A percentile compares a stretch with the other conserved stretches of the same genome.
phyloP scores from a whole-genome alignment of 805 yeast species.

The Kodamaea jinghongensis region DNA sequence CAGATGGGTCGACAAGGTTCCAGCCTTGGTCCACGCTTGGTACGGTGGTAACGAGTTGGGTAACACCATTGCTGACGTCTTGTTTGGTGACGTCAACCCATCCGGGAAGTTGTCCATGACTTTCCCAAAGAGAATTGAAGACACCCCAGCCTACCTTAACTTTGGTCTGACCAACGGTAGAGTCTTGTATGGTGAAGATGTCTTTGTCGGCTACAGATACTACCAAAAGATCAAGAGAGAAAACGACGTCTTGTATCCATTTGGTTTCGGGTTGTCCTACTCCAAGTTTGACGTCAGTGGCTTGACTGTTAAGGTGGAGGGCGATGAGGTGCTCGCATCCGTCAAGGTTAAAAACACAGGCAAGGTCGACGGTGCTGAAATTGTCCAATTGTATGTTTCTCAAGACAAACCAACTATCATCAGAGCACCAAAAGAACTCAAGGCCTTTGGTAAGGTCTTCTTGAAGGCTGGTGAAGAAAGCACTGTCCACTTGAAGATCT shows the following conservation, averaged over 20 bases:
- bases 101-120: conserved; percentile 56
- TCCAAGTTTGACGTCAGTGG: conserved; percentile 44
- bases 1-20: conserved; percentile 46
- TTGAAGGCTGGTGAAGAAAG: conserved; percentile 43
- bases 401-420: conserved; percentile 35
- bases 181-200: conserved; percentile 61
- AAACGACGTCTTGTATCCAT: conserved; percentile 51
- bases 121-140: conserved; percentile 50
- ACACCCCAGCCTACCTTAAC: conserved; percentile 57
- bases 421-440: conserved; percentile 59
- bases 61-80: conserved; percentile 57
- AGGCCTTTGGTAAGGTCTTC: conserved; percentile 52
- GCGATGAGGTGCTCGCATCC: conserved; percentile 28
- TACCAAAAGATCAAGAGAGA: conserved; percentile 49
- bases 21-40: conserved; percentile 52
- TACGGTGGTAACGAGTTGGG: conserved; percentile 59
- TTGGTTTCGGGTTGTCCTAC: conserved; percentile 63
- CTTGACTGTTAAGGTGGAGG: conserved; percentile 30
- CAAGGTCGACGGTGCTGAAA: conserved; percentile 47
- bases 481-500: conserved; percentile 33
- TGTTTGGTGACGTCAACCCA: conserved; percentile 59
- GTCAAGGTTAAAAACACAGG: conserved; percentile 52
- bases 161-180: conserved; percentile 51
- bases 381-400: conserved; percentile 51
- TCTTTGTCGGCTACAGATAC: conserved; percentile 60